These are phyloP conservation scores for Cordyceps tenuipes DNA, from an alignment of 2,329 filamentous ascomycete species.

Conservation along the genomic window DNA sequence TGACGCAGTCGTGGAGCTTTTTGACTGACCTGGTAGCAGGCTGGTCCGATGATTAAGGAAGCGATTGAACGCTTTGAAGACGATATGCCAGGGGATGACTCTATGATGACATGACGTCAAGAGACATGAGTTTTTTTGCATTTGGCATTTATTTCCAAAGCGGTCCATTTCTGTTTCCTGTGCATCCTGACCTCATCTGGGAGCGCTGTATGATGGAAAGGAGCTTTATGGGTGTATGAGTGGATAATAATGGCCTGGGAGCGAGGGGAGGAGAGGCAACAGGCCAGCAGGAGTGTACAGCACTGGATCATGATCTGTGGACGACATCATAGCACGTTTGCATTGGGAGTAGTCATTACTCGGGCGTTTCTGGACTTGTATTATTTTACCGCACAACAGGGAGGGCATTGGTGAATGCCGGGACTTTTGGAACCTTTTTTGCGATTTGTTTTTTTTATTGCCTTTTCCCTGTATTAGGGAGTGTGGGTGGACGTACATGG, in stretches of 20 bases:
- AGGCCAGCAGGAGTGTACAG: background rate
- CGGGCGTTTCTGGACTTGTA: conserved; percentile 5
- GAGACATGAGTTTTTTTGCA: conserved; percentile 15
- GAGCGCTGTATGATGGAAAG: background rate
- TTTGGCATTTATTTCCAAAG: background rate
- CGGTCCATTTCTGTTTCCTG: background rate
- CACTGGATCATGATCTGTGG: conserved; percentile 7
- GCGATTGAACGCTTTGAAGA: conserved; percentile 89
- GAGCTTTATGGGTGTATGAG: too few species aligned
- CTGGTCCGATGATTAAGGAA: conserved; percentile 89
- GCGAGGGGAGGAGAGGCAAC: background rate
- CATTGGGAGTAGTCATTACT: conserved; percentile 3
- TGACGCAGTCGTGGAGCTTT: background rate
- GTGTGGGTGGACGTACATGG: background rate
- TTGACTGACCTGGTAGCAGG: conserved; percentile 40
- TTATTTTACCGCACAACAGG: background rate
- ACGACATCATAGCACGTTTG: conserved; percentile 12
- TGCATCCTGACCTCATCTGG: background rate
- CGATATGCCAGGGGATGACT: conserved; percentile 62
- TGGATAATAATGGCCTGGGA: background rate
- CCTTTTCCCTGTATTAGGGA: background rate
- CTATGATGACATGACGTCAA: conserved; percentile 47
- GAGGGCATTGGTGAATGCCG: background rate
- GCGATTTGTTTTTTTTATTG: background rate
- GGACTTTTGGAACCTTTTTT: conserved; percentile 7